Base-by-base conservation (phyloP, 345 rosid species). In the Crucihimalaya himalaica region DNA sequence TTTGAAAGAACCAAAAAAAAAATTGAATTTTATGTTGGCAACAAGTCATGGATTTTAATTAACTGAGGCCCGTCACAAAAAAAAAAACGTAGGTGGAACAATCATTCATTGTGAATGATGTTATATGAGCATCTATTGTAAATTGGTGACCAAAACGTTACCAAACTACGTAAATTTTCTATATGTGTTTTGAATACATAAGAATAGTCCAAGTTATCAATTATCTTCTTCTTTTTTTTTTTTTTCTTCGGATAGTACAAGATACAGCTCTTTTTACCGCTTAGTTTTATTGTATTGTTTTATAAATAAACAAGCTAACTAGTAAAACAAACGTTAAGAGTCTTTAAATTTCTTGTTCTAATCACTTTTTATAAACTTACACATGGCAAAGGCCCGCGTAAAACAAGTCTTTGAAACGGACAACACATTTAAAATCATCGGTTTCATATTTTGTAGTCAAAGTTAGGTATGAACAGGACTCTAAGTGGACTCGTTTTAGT, bases 361-460 rank as follows among this genome's bases (percentile, higher is more conserved):
- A 72, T 25, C 63, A 63, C 61, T 45, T 34, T 51, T 40, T 39
- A 13, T 6, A 1, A 45, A 46, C 54, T 28, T 8, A 62, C 63
- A 56, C 20, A 57, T 46, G 71, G 66, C 28, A 13, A 13, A 31
- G 56, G 15, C 23, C 37, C 35, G 55, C 37, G 35, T 27, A 12
- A 53, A 53, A 20, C 32, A 54, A 43, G 57, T 64, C 19, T 48
- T 63, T 35, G 64, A 73, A 45, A 16, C 64, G 31, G 76, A 46
- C 71, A 16, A 57, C 42, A 35, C 43, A 58, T 58, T 66, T 59
- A 16, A 51, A 74, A 67, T n/a, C 68, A 27, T 60, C 62, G 63
- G 47, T 67, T 74, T 66, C 78, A 66, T 50, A 74, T 21, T 12
- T 42, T 51, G 73, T 51, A 39, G 73, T 74, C 72, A 74, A 66